Evolutionary conservation across 176 grass and related monocot genomes (phyloP), one percentile per base, ranked within the genome.

Genomic region (Oryza nivara): DNA sequence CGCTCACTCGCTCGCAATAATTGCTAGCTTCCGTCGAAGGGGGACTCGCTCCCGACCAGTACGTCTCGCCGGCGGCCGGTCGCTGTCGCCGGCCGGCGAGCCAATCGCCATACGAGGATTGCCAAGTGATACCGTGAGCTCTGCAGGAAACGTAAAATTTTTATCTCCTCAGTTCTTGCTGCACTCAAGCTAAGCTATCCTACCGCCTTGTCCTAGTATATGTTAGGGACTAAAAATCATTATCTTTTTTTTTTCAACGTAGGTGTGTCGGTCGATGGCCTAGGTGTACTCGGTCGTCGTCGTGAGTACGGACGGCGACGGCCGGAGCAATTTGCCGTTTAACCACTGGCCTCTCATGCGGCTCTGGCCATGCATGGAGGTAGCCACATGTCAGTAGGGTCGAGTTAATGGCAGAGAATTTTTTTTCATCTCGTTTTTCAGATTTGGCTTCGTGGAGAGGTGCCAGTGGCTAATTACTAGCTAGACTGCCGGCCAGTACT

Each of bases 401-500:
- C 30, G 80, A 52, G 49, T 52, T 46, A 52, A 46, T n/a, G 3
- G 12, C 49, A 28, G 49, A 28, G 38, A 67, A 32, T 32, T 32
- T 32, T 5, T 51, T 36, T 67, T 34, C 1, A 35, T 79, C 46
- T 16, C 4, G 25, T 8, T 47, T 8, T 47, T 71, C 16, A 35
- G 68, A 80, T 41, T 58, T 35, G 68, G 36, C 13, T 47, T 16
- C 17, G 61, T 46, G 72, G 28, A 43, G 38, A 68, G 58, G 54
- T 68, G 23, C 78, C 61, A 85, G 12, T 35, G 72, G 43, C 72
- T 82, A 82, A 72, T 32, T 32, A 32, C 30, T 32, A 32, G 30
- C 83, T 69, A 51, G 78, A 73, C 78, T 83, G 88, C 88, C 88
- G 84, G 88, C 88, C 79, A 63, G 60, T 52, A 72, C 74, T 86